Conservation (phyloP, 257 asterid genomes). For the Solanum clarkiae region DNA sequence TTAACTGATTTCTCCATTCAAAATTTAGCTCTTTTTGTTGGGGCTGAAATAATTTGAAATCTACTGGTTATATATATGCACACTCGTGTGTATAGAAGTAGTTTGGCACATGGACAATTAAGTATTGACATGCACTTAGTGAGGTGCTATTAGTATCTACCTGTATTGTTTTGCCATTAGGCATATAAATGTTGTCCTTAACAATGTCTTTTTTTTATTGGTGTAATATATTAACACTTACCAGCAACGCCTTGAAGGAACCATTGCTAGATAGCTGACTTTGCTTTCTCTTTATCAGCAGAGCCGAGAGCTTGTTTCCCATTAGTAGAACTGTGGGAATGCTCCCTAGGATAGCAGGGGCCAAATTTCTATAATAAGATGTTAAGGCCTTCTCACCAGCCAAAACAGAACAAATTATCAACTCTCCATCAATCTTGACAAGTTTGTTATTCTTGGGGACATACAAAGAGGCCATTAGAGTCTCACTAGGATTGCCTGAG, state of each 20-base stretch:
- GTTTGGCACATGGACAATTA: background rate
- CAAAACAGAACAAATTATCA: constrained; percentile 64
- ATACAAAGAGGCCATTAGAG: constrained; percentile 59
- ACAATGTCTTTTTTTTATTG: background rate
- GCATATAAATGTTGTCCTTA: background rate
- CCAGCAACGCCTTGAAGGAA: constrained; percentile 84
- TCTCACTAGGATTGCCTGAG: constrained; percentile 42
- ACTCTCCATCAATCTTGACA: constrained; percentile 71
- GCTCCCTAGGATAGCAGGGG: constrained; percentile 33
- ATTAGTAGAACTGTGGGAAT: background rate
- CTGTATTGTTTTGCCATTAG: background rate
- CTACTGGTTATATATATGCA: background rate
- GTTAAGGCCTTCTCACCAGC: constrained; percentile 74
- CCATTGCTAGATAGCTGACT: constrained; percentile 59
- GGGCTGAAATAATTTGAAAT: background rate
- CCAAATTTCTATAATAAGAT: constrained; percentile 26
- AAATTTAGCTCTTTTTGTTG: background rate
- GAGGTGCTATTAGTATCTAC: background rate
- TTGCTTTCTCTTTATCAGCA: constrained; percentile 28
- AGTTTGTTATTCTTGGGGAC: constrained; percentile 78
- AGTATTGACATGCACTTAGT: background rate
- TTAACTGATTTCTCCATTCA: background rate
- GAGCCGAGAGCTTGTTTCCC: constrained; percentile 14
- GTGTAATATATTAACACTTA: constrained; percentile 1
- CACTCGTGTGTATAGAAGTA: background rate